Evolutionary conservation across 2,329 filamentous ascomycete genomes (phyloP), one percentile per base, ranked within the genome.

Genomic region (Monilinia laxa): DNA sequence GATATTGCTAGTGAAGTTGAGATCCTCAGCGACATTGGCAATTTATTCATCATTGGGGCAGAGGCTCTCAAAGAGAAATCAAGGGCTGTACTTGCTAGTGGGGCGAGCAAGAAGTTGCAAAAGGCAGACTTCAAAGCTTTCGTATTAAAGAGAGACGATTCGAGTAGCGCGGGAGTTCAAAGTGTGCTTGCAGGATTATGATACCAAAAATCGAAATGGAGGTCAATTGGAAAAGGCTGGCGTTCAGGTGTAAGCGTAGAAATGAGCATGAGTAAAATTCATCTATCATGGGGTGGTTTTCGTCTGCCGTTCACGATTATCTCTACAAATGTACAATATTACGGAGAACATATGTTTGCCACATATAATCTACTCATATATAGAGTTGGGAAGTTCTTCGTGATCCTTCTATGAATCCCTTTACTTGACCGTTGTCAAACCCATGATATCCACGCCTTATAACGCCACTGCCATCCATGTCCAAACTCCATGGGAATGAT

Each of bases 21-120:
- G 80, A 86, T 97, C 56, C 80, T 99, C 68, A 89, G 92, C 35
- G 95, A 99, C 81, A 92, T 99, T 67, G 94, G 93, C 14, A 97
- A 93, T 75, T 80, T 99, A 64, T 99, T 99, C 77, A 96, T 99
- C 70, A 92, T 99, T 74, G 92, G 92, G 2, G 87, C 89, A 14
- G 90, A 93, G 77, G 90, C 90, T 47, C 80, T 93, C 68, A 82
- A 87, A 60, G 90, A 93, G 78, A 84, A 90, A 73, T 84, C 88
- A 64, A 81, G 89, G 66, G 87, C 85, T 68, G 78, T 90, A 68
- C 78, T 76, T 69, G 77, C 74, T 62, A 76, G 77, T 47, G 79
- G 73, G 23, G 74, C 75, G 42, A 81, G 82, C 31, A 86, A 82
- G 75, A 87, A 84, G 77, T 78, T 86, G 74, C 82, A 80, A 68